phyloP scores from a whole-genome alignment of 176 grass and related monocot species.

The Leersia perrieri region DNA sequence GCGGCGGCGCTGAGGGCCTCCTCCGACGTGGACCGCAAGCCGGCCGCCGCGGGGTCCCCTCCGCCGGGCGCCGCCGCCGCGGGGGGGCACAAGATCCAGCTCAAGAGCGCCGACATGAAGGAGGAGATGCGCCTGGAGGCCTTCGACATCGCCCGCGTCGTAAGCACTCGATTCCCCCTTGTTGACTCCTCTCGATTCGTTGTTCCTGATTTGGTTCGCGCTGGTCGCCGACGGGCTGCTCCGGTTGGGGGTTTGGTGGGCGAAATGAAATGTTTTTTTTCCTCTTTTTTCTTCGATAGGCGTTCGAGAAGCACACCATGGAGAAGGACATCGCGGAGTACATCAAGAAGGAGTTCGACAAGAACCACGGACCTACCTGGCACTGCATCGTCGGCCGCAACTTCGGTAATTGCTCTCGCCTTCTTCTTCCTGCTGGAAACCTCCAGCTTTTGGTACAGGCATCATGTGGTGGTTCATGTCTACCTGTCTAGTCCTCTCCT shows the following conservation, averaged over 20 bases:
- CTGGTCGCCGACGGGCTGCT: neutral
- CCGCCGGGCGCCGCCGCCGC: constrained; percentile 9
- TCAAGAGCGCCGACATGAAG: constrained; percentile 99
- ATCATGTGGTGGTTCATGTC: neutral
- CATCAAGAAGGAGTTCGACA: constrained; percentile 99
- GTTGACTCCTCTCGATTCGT: neutral
- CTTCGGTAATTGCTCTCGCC: constrained; percentile 66
- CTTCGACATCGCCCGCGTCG: constrained; percentile 83
- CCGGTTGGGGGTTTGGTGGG: constrained; percentile 13
- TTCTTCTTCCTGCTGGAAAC: constrained; percentile 8
- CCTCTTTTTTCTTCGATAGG: constrained; percentile 27
- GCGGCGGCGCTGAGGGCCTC: constrained; percentile 36
- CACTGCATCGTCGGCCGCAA: constrained; percentile 99
- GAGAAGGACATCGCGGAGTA: constrained; percentile 99
- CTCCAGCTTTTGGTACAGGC: neutral
- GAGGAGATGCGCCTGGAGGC: constrained; percentile 92
- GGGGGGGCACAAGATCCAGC: constrained; percentile 64
- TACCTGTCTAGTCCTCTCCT: neutral
- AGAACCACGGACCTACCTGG: constrained; percentile 88
- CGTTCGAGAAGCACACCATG: constrained; percentile 82
- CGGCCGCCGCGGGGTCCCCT: constrained; percentile 40
- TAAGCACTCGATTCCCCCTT: constrained; percentile 17
- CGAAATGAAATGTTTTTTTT: neutral
- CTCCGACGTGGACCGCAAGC: constrained; percentile 55
- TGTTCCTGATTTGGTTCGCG: constrained; percentile 28